Evolutionary conservation across 73 alveolate genomes (phyloP), one percentile per base, ranked within the genome.

Genomic region (Paramecium sexaurelia): DNA sequence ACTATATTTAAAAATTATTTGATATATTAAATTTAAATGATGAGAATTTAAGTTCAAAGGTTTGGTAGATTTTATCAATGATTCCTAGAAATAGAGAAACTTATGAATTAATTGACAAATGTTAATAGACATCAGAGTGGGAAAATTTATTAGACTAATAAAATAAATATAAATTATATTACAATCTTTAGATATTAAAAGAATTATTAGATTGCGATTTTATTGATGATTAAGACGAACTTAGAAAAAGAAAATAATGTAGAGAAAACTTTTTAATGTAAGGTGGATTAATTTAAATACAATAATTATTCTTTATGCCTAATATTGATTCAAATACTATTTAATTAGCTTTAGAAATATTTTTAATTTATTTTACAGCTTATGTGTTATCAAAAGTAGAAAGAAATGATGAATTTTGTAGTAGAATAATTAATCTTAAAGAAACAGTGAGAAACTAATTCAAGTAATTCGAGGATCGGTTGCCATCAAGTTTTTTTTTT

Each of bases 61-160:
- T 78, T 15, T 78, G 90, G 90, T 24, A 41, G 29, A 78, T 78
- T 17, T 78, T 78, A 78, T 45, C 43, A 40, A 39, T 78, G 68
- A 78, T 78, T 40, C 90, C 90, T 9, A 78, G 90, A 43, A 78
- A 78, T 43, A 78, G 55, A 43, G 90, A 78, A 15, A 78, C 47
- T 41, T 78, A 78, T 78, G 90, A 78, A 39, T 24, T 40, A 24
- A 78, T 78, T 40, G 90, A 78, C 20, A 36, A 78, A 78, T 37
- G 75, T 43, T 15, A 29, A 45, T 29, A 78, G 24, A 39, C 43
- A 22, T 32, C 69, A 78, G 73, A 78, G 15, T 78, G 90, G 90
- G 90, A 78, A 24, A 39, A 45, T 41, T 10, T 78, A 41, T 19
- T 43, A 20, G 90, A 78, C 41, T 24, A 36, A 39, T 7, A 78